These are phyloP conservation scores for Teunomyces pallodes DNA, from an alignment of 805 yeast species.

Conservation along the genomic window DNA sequence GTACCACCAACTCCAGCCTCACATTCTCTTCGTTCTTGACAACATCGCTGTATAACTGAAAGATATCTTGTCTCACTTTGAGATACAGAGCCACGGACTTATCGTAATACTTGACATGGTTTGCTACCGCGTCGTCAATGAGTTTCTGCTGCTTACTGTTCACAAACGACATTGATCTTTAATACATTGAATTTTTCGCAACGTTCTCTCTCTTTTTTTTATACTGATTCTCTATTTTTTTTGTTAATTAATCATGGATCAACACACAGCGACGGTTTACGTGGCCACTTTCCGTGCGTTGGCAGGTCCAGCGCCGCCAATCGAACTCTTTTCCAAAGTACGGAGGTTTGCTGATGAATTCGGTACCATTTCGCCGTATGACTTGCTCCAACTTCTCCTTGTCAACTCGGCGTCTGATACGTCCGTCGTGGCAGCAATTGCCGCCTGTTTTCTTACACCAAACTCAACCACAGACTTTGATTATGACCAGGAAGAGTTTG, in stretches of 20 bases:
- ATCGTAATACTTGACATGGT: conserved; percentile 32
- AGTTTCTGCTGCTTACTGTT: conserved; percentile 31
- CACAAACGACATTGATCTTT: conserved; percentile 23
- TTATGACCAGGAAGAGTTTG: conserved; percentile 1
- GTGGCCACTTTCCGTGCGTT: neutral
- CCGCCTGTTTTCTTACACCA: no score
- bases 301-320: neutral
- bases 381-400: neutral
- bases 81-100: conserved; percentile 31
- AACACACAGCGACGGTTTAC: neutral
- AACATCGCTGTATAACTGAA: conserved; percentile 14
- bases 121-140: conserved; percentile 29
- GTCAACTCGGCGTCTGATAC: neutral
- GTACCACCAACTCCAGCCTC: conserved; percentile 9
- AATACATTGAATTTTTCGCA: no score
- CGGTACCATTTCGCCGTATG: neutral
- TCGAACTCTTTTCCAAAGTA: neutral
- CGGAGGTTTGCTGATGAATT: neutral
- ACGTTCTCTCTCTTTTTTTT: no score
- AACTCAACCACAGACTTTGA: neutral
- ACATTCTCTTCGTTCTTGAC: conserved; percentile 6
- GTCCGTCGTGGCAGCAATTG: neutral
- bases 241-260: neutral
- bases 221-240: no score
- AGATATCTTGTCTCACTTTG: conserved; percentile 31